Conservation (phyloP, 495 filamentous ascomycete genomes). For the Podospora comata region DNA sequence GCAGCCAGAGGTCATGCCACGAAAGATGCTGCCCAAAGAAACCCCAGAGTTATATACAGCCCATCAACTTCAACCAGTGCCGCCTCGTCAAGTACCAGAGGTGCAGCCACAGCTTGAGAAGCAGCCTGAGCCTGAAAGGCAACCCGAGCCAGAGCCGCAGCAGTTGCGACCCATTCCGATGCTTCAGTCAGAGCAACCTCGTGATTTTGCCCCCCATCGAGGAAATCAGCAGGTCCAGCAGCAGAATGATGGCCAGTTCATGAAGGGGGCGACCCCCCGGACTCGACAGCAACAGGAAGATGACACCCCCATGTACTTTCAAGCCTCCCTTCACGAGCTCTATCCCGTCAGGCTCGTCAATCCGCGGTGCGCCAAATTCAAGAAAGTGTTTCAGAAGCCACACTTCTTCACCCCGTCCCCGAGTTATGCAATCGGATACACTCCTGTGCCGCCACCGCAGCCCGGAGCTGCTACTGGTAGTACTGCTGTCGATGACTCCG, state of each 20-base stretch:
- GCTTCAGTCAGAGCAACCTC: neutral
- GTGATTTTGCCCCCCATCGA: neutral
- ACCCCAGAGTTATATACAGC: neutral
- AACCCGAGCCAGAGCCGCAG: neutral
- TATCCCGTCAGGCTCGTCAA: neutral
- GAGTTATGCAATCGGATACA: neutral
- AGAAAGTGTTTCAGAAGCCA: neutral
- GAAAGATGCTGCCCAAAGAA: neutral
- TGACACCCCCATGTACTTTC: neutral
- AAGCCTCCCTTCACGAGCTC: neutral
- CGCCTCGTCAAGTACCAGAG: neutral
- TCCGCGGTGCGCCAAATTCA: neutral
- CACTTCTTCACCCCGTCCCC: neutral
- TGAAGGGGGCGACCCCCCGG: neutral
- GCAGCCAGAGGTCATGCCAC: neutral
- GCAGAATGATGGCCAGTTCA: neutral
- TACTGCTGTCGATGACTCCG: too few species aligned
- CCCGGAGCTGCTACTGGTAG: neutral
- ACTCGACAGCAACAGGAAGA: constrained; percentile 1
- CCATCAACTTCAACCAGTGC: neutral
- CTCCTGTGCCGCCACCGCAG: neutral
- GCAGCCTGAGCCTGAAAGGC: too few species aligned
- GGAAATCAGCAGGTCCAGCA: neutral
- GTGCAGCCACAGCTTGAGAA: neutral
- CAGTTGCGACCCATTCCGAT: neutral